phyloP scores from a whole-genome alignment of 768 basidiomycete genomes.

The Tylopilus cervinicoccineus region DNA sequence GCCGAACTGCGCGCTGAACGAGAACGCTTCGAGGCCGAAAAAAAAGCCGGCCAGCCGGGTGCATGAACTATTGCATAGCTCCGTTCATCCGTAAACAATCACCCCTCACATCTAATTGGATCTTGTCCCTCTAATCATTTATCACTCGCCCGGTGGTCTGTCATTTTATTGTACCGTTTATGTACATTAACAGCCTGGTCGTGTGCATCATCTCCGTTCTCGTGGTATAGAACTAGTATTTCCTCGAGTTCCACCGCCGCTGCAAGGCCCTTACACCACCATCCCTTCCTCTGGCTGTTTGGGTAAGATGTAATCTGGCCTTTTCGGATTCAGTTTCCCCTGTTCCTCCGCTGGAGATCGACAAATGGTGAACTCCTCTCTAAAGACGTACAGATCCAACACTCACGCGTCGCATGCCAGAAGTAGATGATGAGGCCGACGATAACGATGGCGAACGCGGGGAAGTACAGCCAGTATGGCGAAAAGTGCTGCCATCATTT shows the following conservation, averaged over 20 bases:
- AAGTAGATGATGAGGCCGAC: conserved; percentile 78
- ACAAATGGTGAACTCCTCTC: conserved; percentile 5
- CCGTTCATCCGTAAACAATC: conserved; percentile 19
- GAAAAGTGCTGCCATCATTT: conserved; percentile 56
- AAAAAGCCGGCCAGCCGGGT: conserved; percentile 26
- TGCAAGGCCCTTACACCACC: conserved; percentile 11
- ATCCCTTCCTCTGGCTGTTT: conserved; percentile 15
- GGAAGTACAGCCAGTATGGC: conserved; percentile 89
- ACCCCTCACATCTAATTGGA: conserved; percentile 26
- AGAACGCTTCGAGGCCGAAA: conserved; percentile 46
- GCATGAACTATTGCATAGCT: conserved; percentile 21
- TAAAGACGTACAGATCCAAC: neutral
- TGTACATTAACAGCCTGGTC: neutral
- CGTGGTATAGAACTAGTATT: neutral
- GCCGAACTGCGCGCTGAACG: conserved; percentile 25
- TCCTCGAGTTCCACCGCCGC: neutral
- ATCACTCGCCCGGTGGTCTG: neutral
- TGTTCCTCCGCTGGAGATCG: conserved; percentile 61
- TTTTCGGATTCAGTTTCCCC: conserved; percentile 55
- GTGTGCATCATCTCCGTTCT: neutral
- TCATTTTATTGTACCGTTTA: neutral
- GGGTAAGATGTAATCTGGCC: conserved; percentile 53
- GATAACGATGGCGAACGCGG: conserved; percentile 68
- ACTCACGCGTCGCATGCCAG: conserved; percentile 80
- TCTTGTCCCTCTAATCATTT: conserved; percentile 22